Conservation (phyloP, 2,329 filamentous ascomycete species). For the Colletotrichum sp. region DNA sequence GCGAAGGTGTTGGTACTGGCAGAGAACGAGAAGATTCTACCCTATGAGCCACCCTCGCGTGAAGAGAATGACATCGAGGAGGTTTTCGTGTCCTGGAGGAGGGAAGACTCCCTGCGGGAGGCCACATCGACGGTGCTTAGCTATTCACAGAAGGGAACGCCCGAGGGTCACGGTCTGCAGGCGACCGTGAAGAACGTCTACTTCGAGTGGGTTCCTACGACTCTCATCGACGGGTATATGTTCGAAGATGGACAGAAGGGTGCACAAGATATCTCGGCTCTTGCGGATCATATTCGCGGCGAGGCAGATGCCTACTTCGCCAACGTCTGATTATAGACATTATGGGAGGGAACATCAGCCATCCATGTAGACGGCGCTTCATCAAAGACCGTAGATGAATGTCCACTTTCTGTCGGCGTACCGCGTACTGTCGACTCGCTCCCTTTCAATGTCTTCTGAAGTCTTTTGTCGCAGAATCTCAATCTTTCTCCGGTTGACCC, state of each 20-base stretch:
- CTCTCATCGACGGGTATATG: constrained; percentile 57
- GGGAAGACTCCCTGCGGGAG: neutral
- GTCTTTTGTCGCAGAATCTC: constrained; percentile 24
- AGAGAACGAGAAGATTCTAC: constrained; percentile 64
- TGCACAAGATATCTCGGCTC: constrained; percentile 40
- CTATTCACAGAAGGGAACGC: neutral
- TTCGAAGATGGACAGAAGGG: constrained; percentile 56
- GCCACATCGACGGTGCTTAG: constrained; percentile 8
- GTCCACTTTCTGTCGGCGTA: constrained; percentile 33
- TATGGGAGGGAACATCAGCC: neutral
- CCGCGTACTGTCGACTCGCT: constrained; percentile 23
- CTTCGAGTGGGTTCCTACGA: constrained; percentile 64
- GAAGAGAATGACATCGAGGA: constrained; percentile 57
- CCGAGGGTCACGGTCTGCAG: neutral
- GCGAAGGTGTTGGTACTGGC: constrained; percentile 60
- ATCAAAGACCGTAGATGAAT: constrained; percentile 32
- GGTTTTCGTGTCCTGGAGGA: constrained; percentile 52
- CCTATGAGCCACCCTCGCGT: constrained; percentile 45
- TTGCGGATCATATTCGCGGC: constrained; percentile 39
- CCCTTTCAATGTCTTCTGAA: constrained; percentile 25
- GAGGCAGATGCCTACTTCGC: constrained; percentile 48
- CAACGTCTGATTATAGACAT: constrained; percentile 33
- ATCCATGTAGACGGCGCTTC: neutral
- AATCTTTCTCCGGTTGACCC: constrained; percentile 29
- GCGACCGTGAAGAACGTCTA: constrained; percentile 52